These are phyloP conservation scores for Kodamaea hsintzibuensis DNA, from an alignment of 805 yeast genomes.

Conservation along the genomic window DNA sequence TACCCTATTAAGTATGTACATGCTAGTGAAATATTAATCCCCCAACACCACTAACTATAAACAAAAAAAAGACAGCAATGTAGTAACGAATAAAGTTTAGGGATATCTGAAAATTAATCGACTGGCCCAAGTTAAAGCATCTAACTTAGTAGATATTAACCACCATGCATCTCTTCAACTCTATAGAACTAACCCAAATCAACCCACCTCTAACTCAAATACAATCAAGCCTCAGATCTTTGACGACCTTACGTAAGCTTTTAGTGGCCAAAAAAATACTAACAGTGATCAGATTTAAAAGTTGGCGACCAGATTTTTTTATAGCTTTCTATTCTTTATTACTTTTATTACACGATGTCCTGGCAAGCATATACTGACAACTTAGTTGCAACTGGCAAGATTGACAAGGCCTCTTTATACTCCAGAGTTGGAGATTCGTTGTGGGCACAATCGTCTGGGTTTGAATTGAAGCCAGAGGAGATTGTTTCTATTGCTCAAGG, in stretches of 20 bases:
- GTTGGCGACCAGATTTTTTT: constrained; percentile 3
- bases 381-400: constrained; percentile 79
- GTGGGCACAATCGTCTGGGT: constrained; percentile 85
- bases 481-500: constrained; percentile 74
- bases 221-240: constrained; percentile 2
- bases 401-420: constrained; percentile 90
- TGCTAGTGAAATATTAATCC: no score
- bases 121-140: background rate
- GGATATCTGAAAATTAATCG: no score
- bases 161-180: background rate
- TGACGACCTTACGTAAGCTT: constrained; percentile 1
- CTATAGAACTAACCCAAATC: background rate
- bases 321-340: background rate
- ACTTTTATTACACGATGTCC: constrained; percentile 13
- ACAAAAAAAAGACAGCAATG: no score
- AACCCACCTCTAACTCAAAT: background rate
- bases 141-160: background rate
- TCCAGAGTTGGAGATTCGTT: constrained; percentile 92
- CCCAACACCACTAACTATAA: no score
- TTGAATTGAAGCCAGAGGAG: constrained; percentile 67
- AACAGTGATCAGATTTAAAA: constrained; percentile 1
- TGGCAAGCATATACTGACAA: constrained; percentile 90
- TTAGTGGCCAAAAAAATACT: background rate
- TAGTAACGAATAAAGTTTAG: no score
- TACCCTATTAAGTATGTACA: no score